Base-by-base conservation (phyloP, 179 eudicot species). In the Beta lomatogona region DNA sequence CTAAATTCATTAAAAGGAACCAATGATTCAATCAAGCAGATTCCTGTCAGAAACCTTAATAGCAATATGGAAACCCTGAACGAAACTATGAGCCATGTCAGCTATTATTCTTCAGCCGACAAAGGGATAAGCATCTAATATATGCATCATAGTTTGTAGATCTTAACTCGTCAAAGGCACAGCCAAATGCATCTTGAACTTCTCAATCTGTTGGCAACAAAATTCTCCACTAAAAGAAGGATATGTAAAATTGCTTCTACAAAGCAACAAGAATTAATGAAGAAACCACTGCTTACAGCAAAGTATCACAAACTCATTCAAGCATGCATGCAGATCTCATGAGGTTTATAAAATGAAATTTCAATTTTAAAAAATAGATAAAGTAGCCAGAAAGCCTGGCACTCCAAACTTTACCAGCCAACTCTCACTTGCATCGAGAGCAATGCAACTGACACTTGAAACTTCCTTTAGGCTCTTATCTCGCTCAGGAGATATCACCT, bases 381-480 rank as follows among this genome's bases (percentile, higher is more conserved):
- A 3, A 19, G 57, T 74, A 25, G 55, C 14, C 7, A 78, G 67
- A 58, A 22, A 65, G 41, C 46, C n/a, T 44, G 69, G 44, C 46
- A 75, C 36, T 64, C 5, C 50, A 58, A 67, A 85, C 55, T 89
- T 89, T 87, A 95, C 99, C 98, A 96, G 90, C 99, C 99, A 96
- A 84, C 94, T 96, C 86, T 93, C 99, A 87, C 97, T 96, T 54
- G 90, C 88, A 89, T 96, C 99, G 79, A 96, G 91, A 64, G 98
- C 92, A 89, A 96, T 87, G 87, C 98, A 90, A 79, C 96, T 87
- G 77, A 92, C 89, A 82, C 82, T 82, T 12, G 95, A 80, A 78
- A 75, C 80, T 61, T 83, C 91, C 78, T 88, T 89, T 45, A 81
- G 77, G 82, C 83, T 86, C 82, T 82, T 83, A 68, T 89, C 90